Percentiles rank a stretch among this genome's conserved stretches.
phyloP scores from a whole-genome alignment of 2,329 filamentous ascomycete genomes.

The Paradendryphiella salina region DNA sequence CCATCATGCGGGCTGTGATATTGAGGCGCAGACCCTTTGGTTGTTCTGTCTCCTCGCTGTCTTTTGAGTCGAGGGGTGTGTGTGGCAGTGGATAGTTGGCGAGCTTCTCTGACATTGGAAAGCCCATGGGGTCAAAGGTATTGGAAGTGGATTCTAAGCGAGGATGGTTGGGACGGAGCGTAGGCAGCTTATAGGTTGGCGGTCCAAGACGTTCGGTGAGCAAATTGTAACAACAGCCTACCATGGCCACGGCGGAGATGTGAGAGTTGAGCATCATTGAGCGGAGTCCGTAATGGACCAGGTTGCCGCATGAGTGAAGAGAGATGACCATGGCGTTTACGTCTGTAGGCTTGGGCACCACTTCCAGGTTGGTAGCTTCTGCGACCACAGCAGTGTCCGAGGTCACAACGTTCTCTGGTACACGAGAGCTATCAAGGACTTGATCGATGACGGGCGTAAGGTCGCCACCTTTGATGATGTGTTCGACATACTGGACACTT shows the following conservation, averaged over 20 bases:
- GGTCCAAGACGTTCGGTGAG: conserved; percentile 87
- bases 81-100: conserved; percentile 51
- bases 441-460: conserved; percentile 67
- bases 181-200: conserved; percentile 81
- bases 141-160: conserved; percentile 69
- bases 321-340: conserved; percentile 80
- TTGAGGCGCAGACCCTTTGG: conserved; percentile 75
- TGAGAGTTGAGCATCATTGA: conserved; percentile 82
- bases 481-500: conserved; percentile 76
- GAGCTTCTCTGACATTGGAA: conserved; percentile 82
- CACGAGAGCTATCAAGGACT: conserved; percentile 55
- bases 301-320: conserved; percentile 94
- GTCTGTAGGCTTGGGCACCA: conserved; percentile 37
- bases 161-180: conserved; percentile 72
- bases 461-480: conserved; percentile 72
- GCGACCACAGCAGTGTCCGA: conserved; percentile 24
- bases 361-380: conserved; percentile 31
- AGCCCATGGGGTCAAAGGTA: conserved; percentile 84
- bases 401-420: conserved; percentile 33
- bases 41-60: conserved; percentile 15
- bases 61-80: conserved; percentile 8
- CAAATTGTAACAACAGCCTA: conserved; percentile 98
- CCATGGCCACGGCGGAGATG: conserved; percentile 88
- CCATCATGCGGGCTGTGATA: conserved; percentile 98
- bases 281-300: conserved; percentile 91